Base-by-base conservation (phyloP, 2,329 filamentous ascomycete species). In the Talaromyces sp. region DNA sequence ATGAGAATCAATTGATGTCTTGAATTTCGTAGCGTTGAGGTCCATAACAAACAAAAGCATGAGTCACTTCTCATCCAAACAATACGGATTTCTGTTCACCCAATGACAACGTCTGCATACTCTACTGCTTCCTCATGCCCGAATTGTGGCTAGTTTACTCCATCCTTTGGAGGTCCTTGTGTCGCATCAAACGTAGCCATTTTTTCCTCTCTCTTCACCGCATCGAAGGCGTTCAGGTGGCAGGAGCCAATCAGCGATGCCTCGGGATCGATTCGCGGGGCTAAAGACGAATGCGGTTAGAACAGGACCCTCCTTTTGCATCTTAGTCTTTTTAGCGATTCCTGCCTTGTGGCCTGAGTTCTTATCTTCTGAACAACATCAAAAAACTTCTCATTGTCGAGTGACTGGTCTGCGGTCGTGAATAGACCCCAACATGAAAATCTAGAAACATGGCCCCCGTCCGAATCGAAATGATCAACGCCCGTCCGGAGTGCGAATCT, bases 151-250 rank as follows among this genome's bases (percentile, higher is more conserved):
- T 48, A 35, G 28, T 33, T 48, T 28, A 35, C 45, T 48, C 25
- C 25, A 28, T 48, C 8, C 25, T 33, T 48, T 33, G 19, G n/a
- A 33, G 1, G n/a, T 2, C 33, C 19, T 33, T 33, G 45, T 48
- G 45, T 35, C 28, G 45, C 37, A 46, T 54, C 22, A n/a, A 46
- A 28, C 58, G 33, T 28, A 60, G 45, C 56, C 60, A 41, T 21
- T 61, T 60, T 66, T 65, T 1, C 5, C n/a, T 33, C 40, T 31
- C 28, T 55, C 64, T 65, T 65, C 66, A 68, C 68, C 66, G 65
- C 66, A 69, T 65, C 68, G 62, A 65, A 62, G 67, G 68, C 63
- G 54, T 63, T 46, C 22, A 53, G 25, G 41, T 57, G 43, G 43
- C 54, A 28, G 54, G 33, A 56, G 25, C 54, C 54, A 56, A 56